Base-by-base conservation (phyloP, 2,329 filamentous ascomycete species). In the Emmonsia crescens region DNA sequence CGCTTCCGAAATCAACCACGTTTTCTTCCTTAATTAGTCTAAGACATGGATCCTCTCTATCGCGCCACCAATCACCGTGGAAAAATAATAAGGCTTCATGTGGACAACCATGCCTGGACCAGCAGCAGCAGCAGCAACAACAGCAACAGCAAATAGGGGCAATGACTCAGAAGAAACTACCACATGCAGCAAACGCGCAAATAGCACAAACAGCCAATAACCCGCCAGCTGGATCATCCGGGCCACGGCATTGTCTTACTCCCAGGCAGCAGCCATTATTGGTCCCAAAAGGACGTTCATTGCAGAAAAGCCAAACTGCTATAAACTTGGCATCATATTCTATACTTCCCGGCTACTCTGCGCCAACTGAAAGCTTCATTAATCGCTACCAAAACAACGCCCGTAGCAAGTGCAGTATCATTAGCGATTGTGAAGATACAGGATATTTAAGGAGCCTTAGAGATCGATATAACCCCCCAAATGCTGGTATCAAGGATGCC, bases 311-410 rank as follows among this genome's bases (percentile, higher is more conserved):
- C 19, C 38, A 33, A 19, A 57, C 56, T 21, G 16, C 56, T 27
- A 33, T 57, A 57, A 48, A 57, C 56, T 21, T 57, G 27, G 42
- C 56, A 27, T 57, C 56, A 57, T 46, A 46, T 57, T 44, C 56
- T 48, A 46, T n/a, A 33, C 3, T 40, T 31, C 12, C 38, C 4
- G 40, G 27, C 27, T 44, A 14, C 40, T 31, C 27, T 46, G 56
- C 16, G 19, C 56, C 40, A n/a, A 33, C 38, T n/a, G 56, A 57
- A 46, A 46, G 40, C 40, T 57, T 46, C 27, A 57, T 57, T 8
- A 57, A 33, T 33, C 40, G 40, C 19, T 40, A 40, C 36, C 54
- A 42, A 10, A 46, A 21, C 24, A 44, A 46, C 8, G 19, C 5
- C 9, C 40, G 36, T 60, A 60, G 49, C 44, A 60, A 51, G 33